Percentiles rank a stretch among this genome's conserved stretches.
phyloP scores from a whole-genome alignment of 306 rosid genomes.

The Sicyos baderoa region DNA sequence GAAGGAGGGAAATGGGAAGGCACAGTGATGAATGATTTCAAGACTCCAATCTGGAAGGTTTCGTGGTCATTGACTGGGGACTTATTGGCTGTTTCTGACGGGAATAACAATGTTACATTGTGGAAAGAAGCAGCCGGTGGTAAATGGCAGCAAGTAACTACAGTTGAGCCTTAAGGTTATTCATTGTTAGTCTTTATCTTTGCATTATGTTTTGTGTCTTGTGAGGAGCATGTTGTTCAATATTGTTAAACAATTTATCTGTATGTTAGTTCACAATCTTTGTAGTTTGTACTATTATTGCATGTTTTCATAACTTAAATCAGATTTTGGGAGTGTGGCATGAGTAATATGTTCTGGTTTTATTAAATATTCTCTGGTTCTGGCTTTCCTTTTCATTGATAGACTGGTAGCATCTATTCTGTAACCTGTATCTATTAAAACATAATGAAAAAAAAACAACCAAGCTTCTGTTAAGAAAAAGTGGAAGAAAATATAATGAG shows the following conservation, averaged over 20 bases:
- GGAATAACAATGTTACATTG: constrained; percentile 57
- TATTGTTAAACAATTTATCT: constrained; percentile 7
- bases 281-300: not conserved
- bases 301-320: constrained; percentile 2
- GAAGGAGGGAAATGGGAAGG: constrained; percentile 96
- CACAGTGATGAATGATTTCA: constrained; percentile 59
- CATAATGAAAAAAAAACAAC: not conserved
- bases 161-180: constrained; percentile 59
- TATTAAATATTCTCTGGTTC: not conserved
- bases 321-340: not conserved
- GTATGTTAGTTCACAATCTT: not conserved
- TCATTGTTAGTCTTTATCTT: constrained; percentile 1
- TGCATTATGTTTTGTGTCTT: constrained; percentile 1
- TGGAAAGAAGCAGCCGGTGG: constrained; percentile 97
- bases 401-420: not conserved
- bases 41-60: constrained; percentile 83
- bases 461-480: not conserved
- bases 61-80: constrained; percentile 94
- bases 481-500: not conserved
- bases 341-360: not conserved
- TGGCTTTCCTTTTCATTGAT: constrained; percentile 5
- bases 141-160: constrained; percentile 85
- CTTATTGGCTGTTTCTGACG: constrained; percentile 87
- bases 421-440: not conserved
- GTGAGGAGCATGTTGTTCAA: not conserved